A percentile compares a stretch with the other conserved stretches of the same genome.
Conservation (phyloP, 2,329 filamentous ascomycete genomes). For the Lomentospora prolificans region DNA sequence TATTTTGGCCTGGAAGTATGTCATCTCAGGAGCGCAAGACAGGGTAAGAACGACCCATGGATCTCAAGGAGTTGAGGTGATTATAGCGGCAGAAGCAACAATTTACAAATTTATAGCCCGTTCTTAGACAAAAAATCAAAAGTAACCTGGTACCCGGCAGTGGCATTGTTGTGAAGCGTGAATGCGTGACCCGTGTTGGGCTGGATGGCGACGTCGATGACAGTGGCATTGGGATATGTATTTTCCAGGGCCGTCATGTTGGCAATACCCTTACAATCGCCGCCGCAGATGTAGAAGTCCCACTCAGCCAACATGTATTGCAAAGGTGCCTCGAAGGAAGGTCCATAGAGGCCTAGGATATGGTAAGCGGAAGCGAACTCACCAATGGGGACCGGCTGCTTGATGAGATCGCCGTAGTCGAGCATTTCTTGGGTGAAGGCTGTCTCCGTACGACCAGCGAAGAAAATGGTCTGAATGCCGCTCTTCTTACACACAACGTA, state of each 20-base stretch:
- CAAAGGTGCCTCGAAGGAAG: conserved; percentile 20
- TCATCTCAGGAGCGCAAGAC: too few species aligned
- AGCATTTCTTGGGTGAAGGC: conserved; percentile 20
- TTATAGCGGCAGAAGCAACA: background rate
- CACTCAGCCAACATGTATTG: conserved; percentile 23
- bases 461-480: conserved; percentile 24
- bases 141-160: conserved; percentile 18
- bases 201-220: conserved; percentile 20
- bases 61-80: background rate
- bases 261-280: conserved; percentile 22
- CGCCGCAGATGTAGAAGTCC: conserved; percentile 23
- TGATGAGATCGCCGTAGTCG: conserved; percentile 19
- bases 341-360: conserved; percentile 16
- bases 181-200: conserved; percentile 26
- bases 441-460: conserved; percentile 15
- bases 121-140: conserved; percentile 14
- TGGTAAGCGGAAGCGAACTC: conserved; percentile 17
- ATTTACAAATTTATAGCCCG: background rate
- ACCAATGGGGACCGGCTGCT: conserved; percentile 22
- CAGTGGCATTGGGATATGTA: conserved; percentile 19
- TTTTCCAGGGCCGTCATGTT: conserved; percentile 8
- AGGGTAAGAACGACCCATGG: too few species aligned
- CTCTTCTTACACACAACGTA: conserved; percentile 16
- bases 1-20: too few species aligned
- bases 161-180: conserved; percentile 25